phyloP scores from a whole-genome alignment of 129 eudicot genomes.

The Heracleum sosnowskyi region DNA sequence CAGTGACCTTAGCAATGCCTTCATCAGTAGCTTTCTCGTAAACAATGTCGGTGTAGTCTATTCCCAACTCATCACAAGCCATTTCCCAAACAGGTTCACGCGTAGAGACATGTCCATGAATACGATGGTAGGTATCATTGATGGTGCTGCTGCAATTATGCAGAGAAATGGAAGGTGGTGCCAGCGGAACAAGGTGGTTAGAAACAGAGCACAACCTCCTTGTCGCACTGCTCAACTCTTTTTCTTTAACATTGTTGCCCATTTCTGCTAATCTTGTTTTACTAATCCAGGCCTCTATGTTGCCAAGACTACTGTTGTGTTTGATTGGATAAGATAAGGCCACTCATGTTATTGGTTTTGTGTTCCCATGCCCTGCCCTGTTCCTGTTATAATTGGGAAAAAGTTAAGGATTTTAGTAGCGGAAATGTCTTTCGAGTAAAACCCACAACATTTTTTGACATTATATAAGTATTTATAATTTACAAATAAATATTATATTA shows the following conservation, averaged over 20 bases:
- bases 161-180: constrained; percentile 4
- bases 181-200: constrained; percentile 45
- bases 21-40: constrained; percentile 86
- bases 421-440: too few relatives aligned
- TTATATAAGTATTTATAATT: too few relatives aligned
- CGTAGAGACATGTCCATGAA: constrained; percentile 63
- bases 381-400: too few relatives aligned
- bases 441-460: too few relatives aligned
- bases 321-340: constrained; percentile 6
- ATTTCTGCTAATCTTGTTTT: constrained; percentile 8
- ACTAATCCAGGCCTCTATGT: background rate
- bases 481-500: too few relatives aligned
- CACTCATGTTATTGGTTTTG: background rate
- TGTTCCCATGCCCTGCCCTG: background rate
- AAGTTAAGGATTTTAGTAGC: too few relatives aligned
- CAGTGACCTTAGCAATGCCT: constrained; percentile 79
- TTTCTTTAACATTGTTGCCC: constrained; percentile 31
- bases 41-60: constrained; percentile 62
- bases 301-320: background rate
- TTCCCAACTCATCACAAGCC: constrained; percentile 58
- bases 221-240: constrained; percentile 27
- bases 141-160: constrained; percentile 34
- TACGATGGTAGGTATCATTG: constrained; percentile 62
- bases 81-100: constrained; percentile 47
- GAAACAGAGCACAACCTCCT: constrained; percentile 57